phyloP scores from a whole-genome alignment of 192 early-diverging fungal genomes.

The Rhizophagus sp. region DNA sequence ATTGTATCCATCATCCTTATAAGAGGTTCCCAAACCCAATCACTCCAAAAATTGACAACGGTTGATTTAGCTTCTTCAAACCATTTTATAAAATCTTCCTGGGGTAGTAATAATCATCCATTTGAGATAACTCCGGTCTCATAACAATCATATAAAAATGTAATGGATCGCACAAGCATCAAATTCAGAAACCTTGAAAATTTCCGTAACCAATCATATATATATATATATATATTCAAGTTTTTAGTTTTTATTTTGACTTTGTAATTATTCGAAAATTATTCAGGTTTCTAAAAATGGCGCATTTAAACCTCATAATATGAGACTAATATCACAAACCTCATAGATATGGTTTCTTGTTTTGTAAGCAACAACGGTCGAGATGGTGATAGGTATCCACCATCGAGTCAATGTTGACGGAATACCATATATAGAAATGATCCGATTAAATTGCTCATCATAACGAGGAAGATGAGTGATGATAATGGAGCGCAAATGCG shows the following conservation, averaged over 20 bases:
- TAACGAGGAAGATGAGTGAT: constrained; percentile 38
- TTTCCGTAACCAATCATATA: neutral
- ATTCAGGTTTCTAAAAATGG: neutral
- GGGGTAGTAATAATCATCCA: constrained; percentile 36
- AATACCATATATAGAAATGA: constrained; percentile 50
- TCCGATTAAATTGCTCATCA: constrained; percentile 33
- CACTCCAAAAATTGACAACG: constrained; percentile 59
- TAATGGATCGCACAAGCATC: neutral
- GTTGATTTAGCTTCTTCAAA: constrained; percentile 56
- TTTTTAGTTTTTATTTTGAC: too few species aligned
- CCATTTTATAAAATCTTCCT: constrained; percentile 54
- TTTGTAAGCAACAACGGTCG: constrained; percentile 47
- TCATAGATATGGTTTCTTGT: constrained; percentile 47
- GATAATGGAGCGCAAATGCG: constrained; percentile 38
- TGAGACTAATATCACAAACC: neutral
- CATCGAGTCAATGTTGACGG: constrained; percentile 60
- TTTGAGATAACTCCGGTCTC: neutral
- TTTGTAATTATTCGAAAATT: too few species aligned
- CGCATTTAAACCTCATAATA: neutral
- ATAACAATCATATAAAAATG: neutral
- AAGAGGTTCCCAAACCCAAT: constrained; percentile 82
- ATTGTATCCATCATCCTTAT: constrained; percentile 76
- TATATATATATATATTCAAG: too few species aligned
- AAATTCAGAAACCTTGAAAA: neutral
- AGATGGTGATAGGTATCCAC: constrained; percentile 65